Conservation (phyloP, 768 basidiomycete genomes). For the Mycena amicta region DNA sequence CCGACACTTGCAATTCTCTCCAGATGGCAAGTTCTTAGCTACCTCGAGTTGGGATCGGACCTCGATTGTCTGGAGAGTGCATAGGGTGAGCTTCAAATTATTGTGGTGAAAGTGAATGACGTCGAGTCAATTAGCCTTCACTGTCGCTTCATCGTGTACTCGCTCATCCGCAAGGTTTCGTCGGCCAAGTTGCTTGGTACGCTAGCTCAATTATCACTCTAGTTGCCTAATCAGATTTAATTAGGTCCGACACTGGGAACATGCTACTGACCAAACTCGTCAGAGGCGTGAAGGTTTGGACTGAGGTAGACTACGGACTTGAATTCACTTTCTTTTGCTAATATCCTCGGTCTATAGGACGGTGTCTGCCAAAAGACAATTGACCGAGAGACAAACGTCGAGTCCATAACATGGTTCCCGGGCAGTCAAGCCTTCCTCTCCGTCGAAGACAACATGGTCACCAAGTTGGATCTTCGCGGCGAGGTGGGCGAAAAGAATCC, state of each 20-base stretch:
- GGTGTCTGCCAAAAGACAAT: slow-evolving; percentile 72
- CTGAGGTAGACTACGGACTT: slow-evolving; percentile 46
- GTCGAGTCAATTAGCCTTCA: slow-evolving; percentile 61
- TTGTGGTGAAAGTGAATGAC: too few species aligned
- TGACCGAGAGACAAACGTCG: slow-evolving; percentile 54
- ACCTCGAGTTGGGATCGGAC: slow-evolving; percentile 80
- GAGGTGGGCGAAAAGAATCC: slow-evolving; percentile 44
- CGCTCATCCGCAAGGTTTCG: slow-evolving; percentile 71
- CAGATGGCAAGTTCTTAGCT: slow-evolving; percentile 72
- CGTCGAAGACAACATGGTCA: slow-evolving; percentile 64
- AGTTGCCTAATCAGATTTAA: slow-evolving; percentile 30
- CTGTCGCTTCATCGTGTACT: slow-evolving; percentile 64
- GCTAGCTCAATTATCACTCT: slow-evolving; percentile 11
- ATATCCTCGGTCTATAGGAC: slow-evolving; percentile 46
- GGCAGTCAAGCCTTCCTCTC: slow-evolving; percentile 70
- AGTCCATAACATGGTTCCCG: slow-evolving; percentile 72
- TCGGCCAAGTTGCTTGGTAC: slow-evolving; percentile 81
- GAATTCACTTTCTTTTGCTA: not conserved
- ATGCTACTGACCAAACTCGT: slow-evolving; percentile 65
- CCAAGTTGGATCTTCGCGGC: slow-evolving; percentile 62
- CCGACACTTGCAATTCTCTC: slow-evolving; percentile 74
- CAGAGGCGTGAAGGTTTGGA: slow-evolving; percentile 73
- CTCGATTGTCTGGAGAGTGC: slow-evolving; percentile 65
- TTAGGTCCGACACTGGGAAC: slow-evolving; percentile 66
- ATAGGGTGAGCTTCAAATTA: slow-evolving; percentile 42